Conservation (phyloP, 2,329 filamentous ascomycete genomes). For the Fusarium piperis region DNA sequence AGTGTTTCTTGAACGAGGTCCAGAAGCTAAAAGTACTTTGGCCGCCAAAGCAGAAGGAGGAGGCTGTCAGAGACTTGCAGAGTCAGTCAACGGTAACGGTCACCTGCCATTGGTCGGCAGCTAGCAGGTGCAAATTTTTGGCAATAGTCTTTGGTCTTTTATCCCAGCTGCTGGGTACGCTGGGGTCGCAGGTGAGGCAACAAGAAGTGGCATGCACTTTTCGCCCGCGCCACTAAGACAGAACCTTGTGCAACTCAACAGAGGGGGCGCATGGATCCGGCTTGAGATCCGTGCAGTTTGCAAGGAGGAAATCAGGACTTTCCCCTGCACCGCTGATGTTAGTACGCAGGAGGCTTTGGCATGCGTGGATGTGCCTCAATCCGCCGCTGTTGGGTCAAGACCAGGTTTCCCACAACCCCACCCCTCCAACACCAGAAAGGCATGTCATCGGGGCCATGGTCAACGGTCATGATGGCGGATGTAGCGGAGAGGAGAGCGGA, state of each 20-base stretch:
- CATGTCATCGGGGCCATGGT: conserved; percentile 25
- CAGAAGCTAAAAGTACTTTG: conserved; percentile 11
- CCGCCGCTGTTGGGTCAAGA: conserved; percentile 12
- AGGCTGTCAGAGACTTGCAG: conserved; percentile 9
- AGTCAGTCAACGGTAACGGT: conserved; percentile 19
- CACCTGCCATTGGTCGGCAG: conserved; percentile 23
- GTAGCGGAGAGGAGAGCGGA: conserved; percentile 23
- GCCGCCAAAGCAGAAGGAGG: not conserved
- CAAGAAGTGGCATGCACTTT: conserved; percentile 23
- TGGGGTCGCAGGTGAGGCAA: conserved; percentile 16
- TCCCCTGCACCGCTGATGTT: conserved; percentile 24
- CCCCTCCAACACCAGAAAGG: conserved; percentile 28
- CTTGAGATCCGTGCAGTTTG: conserved; percentile 7
- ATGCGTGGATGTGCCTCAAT: conserved; percentile 27
- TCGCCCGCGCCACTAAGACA: conserved; percentile 20
- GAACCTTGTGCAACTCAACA: conserved; percentile 31
- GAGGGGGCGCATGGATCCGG: conserved; percentile 13
- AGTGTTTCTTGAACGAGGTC: conserved; percentile 16
- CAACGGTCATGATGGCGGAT: conserved; percentile 19
- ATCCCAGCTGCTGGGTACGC: conserved; percentile 15
- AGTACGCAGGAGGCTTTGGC: conserved; percentile 31
- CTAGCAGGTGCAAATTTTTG: conserved; percentile 28
- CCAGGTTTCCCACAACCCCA: conserved; percentile 26
- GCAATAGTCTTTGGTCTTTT: conserved; percentile 34
- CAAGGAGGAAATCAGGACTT: conserved; percentile 11